Base-by-base conservation (phyloP, 768 basidiomycete species). In the Kwoniella sp. region DNA sequence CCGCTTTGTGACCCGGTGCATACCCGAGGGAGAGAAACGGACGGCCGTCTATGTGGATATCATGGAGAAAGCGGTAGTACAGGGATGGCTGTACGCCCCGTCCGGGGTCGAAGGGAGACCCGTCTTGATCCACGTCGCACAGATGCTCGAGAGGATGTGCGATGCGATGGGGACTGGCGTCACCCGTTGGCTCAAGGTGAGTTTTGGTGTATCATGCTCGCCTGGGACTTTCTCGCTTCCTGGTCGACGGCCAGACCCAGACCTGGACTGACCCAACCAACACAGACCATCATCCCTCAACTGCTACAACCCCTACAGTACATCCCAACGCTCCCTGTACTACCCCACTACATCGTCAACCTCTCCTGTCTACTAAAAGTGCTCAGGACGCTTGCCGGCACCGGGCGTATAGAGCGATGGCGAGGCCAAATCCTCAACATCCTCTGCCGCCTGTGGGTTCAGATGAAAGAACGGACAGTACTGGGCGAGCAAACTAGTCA, bases 21-120 rank as follows among this genome's bases (percentile, higher is more conserved):
- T 37, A 19, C 29, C 54, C 23, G 42, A 39, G 28, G 37, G 43
- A n/a, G 38, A 48, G 41, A 44, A 62, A 46, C 46, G 58, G 27
- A 65, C 67, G 12, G 55, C 59, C 14, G 38, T 40, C 17, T 47
- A 56, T 27, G 57, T 40, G 28, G 60, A 64, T 19, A 58, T 71
- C 10, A 59, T 74, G 52, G 67, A 74, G 8, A 72, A 63, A 54
- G 65, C 58, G 0, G 50, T 74, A 11, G 41, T 70, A 5, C 57
- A 63, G 11, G 70, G 67, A 3, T 74, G 73, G 73, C 58, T 58
- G 33, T 74, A 72, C 43, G 65, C 67, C 15, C 62, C 65, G 3
- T 59, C 53, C 7, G 67, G 69, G 11, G 10, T 40, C 22, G 67
- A 71, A 20, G 66, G 66, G 2, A 47, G 63, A 22, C 43, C 26